Evolutionary conservation across 2,329 filamentous ascomycete species (phyloP).

Genomic region (Diaporthe capsici): DNA sequence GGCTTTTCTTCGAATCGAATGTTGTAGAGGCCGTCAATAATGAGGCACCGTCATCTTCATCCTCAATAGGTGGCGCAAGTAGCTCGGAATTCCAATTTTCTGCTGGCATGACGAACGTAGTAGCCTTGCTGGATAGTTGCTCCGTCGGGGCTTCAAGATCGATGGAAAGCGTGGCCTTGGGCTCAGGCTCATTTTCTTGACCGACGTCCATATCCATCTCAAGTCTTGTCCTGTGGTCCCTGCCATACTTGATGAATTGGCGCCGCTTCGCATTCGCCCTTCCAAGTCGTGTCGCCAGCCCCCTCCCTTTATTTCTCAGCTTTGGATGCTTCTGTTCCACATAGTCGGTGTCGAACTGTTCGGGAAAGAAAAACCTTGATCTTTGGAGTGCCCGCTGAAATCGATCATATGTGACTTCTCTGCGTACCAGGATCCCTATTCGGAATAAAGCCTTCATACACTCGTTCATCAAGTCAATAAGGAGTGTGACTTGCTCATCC

Average conservation of each 20-base stretch:
- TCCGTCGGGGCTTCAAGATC: neutral
- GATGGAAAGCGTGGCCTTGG: neutral
- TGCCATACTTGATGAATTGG: neutral
- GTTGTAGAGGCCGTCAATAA: neutral
- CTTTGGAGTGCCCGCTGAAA: neutral
- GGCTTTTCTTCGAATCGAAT: neutral
- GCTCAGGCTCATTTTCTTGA: neutral
- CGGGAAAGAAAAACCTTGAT: neutral
- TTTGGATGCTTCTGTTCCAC: neutral
- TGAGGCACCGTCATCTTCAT: neutral
- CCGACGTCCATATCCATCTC: too few species aligned
- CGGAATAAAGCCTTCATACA: neutral
- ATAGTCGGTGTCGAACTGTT: neutral
- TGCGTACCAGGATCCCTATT: too few species aligned
- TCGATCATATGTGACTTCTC: too few species aligned
- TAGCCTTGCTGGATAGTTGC: neutral
- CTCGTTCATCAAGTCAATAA: neutral
- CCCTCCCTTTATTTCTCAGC: neutral
- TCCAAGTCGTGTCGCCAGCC: neutral
- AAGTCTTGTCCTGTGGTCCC: neutral
- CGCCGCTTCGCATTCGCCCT: slow-evolving; percentile 1
- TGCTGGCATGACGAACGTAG: neutral
- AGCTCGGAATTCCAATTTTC: neutral
- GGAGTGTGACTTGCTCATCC: neutral
- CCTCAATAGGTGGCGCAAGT: neutral